Base-by-base conservation (phyloP, 179 eudicot genomes). In the Drosera spatulata region DNA sequence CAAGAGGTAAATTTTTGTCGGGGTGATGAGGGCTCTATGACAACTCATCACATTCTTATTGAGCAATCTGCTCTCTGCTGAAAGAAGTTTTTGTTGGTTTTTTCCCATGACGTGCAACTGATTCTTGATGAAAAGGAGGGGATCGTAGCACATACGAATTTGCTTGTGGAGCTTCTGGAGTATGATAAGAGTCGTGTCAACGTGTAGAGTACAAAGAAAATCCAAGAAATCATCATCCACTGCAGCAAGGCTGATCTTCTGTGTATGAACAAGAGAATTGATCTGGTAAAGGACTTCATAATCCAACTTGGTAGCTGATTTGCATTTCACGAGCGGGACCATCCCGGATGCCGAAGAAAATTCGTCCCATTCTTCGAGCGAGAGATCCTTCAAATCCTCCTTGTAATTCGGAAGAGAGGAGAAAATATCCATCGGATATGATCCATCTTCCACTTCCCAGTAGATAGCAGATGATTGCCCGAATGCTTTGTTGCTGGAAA, bases 231-330 rank as follows among this genome's bases (percentile, higher is more conserved):
- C 85, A 13, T 61, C 50, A 70, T 86, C 75, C 39, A 84, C 79
- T 3, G 87, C 71, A 71, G 84, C 71, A 56, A 88, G 83, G 62
- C 87, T 91, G 12, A 88, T 73, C 64, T 86, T 88, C 49, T 84
- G 85, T 41, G 83, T 78, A 56, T 91, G 98, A 61, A 91, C 74
- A 38, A 91, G 85, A 53, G 98, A 88, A 64, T 89, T 88, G 61
- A 91, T 79, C 77, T 91, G 98, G 73, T 77, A 91, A 53, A 91
- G 79, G 67, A 85, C 71, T 72, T 83, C 89, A 56, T 82, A 85
- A 45, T 84, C 71, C 64, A 91, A 70, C 47, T 63, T 71, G 33
- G 59, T 56, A 64, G 70, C 66, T 47, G 80, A 63, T 44, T 66
- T 75, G 46, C 69, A 67, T 22, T 65, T 77, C 38, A 88, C 75